Evolutionary conservation across 495 filamentous ascomycete genomes (phyloP).

Genomic region (Thermothielavioides terrestris): DNA sequence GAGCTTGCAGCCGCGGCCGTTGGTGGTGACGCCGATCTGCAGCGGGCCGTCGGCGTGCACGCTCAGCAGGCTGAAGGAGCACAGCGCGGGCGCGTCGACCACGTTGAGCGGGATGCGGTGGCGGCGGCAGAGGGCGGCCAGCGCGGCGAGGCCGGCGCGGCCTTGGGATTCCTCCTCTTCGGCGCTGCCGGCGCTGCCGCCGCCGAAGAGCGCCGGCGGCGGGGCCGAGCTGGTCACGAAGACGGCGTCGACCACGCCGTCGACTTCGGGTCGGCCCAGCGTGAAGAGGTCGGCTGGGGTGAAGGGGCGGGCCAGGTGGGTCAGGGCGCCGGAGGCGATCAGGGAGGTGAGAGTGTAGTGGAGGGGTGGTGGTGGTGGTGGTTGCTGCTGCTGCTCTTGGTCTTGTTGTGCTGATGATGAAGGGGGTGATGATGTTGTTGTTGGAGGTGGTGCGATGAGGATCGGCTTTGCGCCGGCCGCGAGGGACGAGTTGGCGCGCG

Average conservation of each 20-base stretch:
- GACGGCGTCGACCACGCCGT: constrained; percentile 75
- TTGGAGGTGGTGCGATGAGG: constrained; percentile 57
- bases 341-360: constrained; percentile 68
- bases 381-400: constrained; percentile 30
- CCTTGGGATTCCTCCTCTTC: not conserved
- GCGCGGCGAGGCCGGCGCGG: constrained; percentile 13
- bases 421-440: not conserved
- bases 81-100: constrained; percentile 77
- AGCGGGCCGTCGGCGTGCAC: constrained; percentile 84
- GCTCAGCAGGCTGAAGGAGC: constrained; percentile 82
- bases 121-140: constrained; percentile 66
- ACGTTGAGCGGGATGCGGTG: constrained; percentile 90
- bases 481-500: constrained; percentile 70
- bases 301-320: constrained; percentile 65
- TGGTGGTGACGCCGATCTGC: constrained; percentile 93
- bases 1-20: constrained; percentile 89
- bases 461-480: constrained; percentile 81
- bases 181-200: not conserved
- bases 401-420: not conserved
- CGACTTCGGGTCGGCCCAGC: constrained; percentile 72
- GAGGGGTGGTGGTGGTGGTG: constrained; percentile 28
- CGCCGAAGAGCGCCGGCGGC: not conserved
- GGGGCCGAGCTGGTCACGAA: constrained; percentile 65
- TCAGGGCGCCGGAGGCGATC: constrained; percentile 61
- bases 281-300: constrained; percentile 63